phyloP scores from a whole-genome alignment of 345 rosid genomes.

The Clarkia xantiana region DNA sequence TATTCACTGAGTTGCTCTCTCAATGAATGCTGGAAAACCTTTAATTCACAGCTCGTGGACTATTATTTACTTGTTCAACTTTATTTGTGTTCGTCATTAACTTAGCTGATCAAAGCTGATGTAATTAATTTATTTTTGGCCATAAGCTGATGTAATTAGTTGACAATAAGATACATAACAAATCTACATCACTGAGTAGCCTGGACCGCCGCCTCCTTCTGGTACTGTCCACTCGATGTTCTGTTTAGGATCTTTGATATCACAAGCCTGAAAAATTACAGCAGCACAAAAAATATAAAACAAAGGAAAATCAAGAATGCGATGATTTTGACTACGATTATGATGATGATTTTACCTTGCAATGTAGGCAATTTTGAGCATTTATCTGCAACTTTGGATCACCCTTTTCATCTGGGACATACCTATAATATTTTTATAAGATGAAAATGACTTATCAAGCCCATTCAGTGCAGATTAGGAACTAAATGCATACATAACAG shows the following conservation, averaged over 20 bases:
- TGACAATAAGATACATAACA: not conserved
- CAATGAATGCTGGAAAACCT: no score
- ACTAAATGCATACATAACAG: conserved; percentile 2
- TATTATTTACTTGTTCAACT: no score
- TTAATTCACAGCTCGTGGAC: no score
- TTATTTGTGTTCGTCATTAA: no score
- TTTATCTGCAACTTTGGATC: conserved; percentile 71
- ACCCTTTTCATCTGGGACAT: conserved; percentile 51
- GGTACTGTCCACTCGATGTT: conserved; percentile 94
- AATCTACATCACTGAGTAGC: conserved; percentile 64
- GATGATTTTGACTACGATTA: not conserved
- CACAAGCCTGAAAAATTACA: conserved; percentile 46
- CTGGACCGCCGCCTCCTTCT: conserved; percentile 94
- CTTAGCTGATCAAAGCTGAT: no score
- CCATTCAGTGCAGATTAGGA: not conserved
- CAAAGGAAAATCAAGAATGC: not conserved
- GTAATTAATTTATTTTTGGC: no score
- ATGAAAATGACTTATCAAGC: conserved; percentile 5
- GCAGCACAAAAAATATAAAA: not conserved
- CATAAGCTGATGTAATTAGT: no score
- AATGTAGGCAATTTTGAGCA: conserved; percentile 88
- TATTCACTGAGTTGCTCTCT: no score
- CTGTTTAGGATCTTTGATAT: conserved; percentile 89
- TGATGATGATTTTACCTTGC: conserved; percentile 44
- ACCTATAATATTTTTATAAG: conserved; percentile 28